Base-by-base conservation (phyloP, 2,329 filamentous ascomycete genomes). In the Botrytis galanthina region DNA sequence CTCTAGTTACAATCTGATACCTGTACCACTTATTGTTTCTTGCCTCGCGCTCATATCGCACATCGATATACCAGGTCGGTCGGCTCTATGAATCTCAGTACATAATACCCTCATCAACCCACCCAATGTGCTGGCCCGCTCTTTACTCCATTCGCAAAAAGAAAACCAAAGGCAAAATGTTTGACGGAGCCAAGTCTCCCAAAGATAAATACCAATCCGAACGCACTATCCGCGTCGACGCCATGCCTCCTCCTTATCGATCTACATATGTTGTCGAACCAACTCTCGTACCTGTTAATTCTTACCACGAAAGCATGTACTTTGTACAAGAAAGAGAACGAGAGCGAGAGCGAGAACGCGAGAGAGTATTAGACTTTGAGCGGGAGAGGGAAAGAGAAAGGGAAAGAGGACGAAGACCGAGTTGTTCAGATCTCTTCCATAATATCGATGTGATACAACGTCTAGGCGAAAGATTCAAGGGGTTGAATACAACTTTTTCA, bases 391-490 rank as follows among this genome's bases (percentile, higher is more conserved):
- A 54, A 39, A 29, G 35, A 8, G 64, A 18, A 20, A 51, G 64
- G 12, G 46, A 67, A 39, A 68, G 48, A 29, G 48, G 18, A 9
- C 54, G 66, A 44, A 42, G 66, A 57, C 48, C 66, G 5, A 68
- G 66, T 44, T 68, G 66, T 10, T 68, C 66, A 26, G 66, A 68
- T 57, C 20, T 68, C 6, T 68, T 68, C 37, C 66, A 68, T 29
- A 68, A 57, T 5, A 68, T 68, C 48, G 66, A 68, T 32, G 26
- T 57, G 3, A 68, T 68, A 22, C 66, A 68, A 32, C 48, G 66
- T 22, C 51, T 68, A 18, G 66, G 66, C 37, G 66, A 68, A n/a
- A 32, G 61, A 68, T 62, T 70, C 22, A 70, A 63, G 18, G 42
- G 22, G 9, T 14, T 63, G 7, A 37, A 70, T 14, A 42, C 35